These are phyloP conservation scores for Stagonosporopsis chrysanthemi DNA, from an alignment of 2,329 filamentous ascomycete genomes.

Conservation along the genomic window DNA sequence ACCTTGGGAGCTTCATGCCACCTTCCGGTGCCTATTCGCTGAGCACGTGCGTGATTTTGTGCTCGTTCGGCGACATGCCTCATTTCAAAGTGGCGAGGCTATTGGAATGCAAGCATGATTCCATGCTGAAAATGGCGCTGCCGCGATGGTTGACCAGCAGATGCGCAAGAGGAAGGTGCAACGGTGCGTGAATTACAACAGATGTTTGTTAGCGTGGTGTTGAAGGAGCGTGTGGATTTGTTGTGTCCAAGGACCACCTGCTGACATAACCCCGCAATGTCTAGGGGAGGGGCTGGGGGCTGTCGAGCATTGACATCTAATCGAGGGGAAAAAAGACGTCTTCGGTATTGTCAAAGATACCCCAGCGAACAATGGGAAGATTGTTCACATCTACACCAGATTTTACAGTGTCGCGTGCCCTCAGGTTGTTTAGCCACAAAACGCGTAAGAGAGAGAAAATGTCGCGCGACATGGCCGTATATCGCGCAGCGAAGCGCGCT, in stretches of 20 bases:
- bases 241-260: neutral
- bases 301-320: neutral
- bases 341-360: neutral
- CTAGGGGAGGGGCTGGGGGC: constrained; percentile 6
- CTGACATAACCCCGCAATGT: constrained; percentile 7
- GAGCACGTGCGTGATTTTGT: constrained; percentile 21
- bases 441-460: neutral
- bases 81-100: neutral
- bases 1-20: constrained; percentile 10
- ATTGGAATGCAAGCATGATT: constrained; percentile 7
- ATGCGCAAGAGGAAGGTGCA: constrained; percentile 1
- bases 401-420: constrained; percentile 1
- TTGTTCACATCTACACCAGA: neutral
- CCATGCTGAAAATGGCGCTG: constrained; percentile 1
- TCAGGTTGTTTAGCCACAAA: neutral
- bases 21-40: constrained; percentile 13
- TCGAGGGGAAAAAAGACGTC: neutral
- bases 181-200: constrained; percentile 3
- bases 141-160: neutral
- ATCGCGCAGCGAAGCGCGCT: neutral
- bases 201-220: constrained; percentile 14
- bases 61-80: constrained; percentile 1
- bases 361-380: neutral
- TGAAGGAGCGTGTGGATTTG: constrained; percentile 12
- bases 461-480: neutral